These are phyloP conservation scores for Penicillium hesseltinei DNA, from an alignment of 2,329 filamentous ascomycete genomes.

Conservation along the genomic window DNA sequence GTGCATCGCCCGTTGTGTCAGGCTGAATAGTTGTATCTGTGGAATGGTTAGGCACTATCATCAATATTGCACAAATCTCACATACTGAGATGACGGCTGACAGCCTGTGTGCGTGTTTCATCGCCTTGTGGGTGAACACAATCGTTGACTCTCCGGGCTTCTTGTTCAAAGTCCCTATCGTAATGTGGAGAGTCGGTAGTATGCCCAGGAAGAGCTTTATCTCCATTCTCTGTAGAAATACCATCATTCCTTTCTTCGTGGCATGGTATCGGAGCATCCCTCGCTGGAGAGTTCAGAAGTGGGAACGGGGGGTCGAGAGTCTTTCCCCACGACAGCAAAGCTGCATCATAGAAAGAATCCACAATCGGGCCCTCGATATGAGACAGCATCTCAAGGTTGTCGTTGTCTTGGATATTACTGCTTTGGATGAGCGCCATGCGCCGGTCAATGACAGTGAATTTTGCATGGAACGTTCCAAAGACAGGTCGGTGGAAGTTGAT, in stretches of 20 bases:
- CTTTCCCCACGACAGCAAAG: conserved; percentile 70
- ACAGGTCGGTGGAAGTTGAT: conserved; percentile 69
- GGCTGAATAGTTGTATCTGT: conserved; percentile 55
- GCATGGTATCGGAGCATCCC: conserved; percentile 24
- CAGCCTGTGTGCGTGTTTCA: conserved; percentile 58
- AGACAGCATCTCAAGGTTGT: conserved; percentile 78
- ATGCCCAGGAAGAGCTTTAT: conserved; percentile 52
- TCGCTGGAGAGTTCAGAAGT: conserved; percentile 52
- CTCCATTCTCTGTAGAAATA: conserved; percentile 12
- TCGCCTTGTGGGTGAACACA: conserved; percentile 50
- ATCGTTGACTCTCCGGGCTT: conserved; percentile 62
- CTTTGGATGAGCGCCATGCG: conserved; percentile 69
- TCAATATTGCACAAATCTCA: neutral
- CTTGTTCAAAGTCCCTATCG: conserved; percentile 59
- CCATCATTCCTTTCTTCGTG: conserved; percentile 12
- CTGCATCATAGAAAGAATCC: conserved; percentile 71
- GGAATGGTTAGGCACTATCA: neutral
- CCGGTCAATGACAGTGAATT: conserved; percentile 75
- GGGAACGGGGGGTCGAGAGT: conserved; percentile 60
- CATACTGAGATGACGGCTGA: conserved; percentile 62
- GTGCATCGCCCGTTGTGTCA: conserved; percentile 53
- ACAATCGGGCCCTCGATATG: conserved; percentile 75
- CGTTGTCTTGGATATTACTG: conserved; percentile 74
- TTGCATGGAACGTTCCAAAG: conserved; percentile 73
- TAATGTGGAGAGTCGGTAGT: conserved; percentile 62